phyloP scores from a whole-genome alignment of 192 early-diverging fungal species.

The Backusella liffmaniae region DNA sequence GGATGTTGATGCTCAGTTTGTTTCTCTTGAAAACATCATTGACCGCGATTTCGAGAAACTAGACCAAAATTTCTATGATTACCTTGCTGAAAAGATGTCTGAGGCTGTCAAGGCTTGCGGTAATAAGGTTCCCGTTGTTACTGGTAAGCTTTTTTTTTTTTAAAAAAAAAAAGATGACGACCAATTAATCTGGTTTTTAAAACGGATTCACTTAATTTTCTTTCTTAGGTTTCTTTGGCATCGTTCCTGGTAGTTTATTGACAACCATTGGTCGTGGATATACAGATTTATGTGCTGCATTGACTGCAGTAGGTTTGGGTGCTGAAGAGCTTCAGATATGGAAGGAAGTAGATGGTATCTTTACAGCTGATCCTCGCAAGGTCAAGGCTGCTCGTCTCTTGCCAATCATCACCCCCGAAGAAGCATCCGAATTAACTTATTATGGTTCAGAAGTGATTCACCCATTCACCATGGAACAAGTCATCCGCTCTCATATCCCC shows the following conservation, averaged over 20 bases:
- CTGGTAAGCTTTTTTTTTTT: constrained; percentile 44
- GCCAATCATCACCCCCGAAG: constrained; percentile 93
- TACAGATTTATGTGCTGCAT: constrained; percentile 95
- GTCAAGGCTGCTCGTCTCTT: constrained; percentile 83
- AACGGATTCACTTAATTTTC: neutral
- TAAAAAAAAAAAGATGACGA: neutral
- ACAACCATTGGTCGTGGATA: constrained; percentile 95
- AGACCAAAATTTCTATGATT: constrained; percentile 95
- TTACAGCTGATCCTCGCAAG: constrained; percentile 98
- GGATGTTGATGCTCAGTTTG: constrained; percentile 81
- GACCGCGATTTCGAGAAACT: constrained; percentile 80
- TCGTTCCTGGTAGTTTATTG: constrained; percentile 91
- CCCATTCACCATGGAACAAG: constrained; percentile 99
- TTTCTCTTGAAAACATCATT: constrained; percentile 86
- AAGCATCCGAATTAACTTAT: constrained; percentile 97
- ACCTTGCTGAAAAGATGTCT: constrained; percentile 71
- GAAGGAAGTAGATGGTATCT: constrained; percentile 99
- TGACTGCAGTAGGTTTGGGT: constrained; percentile 85
- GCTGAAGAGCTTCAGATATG: constrained; percentile 97
- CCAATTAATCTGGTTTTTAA: constrained; percentile 11
- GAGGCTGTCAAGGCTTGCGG: constrained; percentile 55
- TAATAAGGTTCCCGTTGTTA: constrained; percentile 85
- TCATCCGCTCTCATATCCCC: constrained; percentile 93
- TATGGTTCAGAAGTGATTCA: constrained; percentile 96
- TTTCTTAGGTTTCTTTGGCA: constrained; percentile 86